Conservation (phyloP, 495 filamentous ascomycete genomes). For the Zalerion maritima region DNA sequence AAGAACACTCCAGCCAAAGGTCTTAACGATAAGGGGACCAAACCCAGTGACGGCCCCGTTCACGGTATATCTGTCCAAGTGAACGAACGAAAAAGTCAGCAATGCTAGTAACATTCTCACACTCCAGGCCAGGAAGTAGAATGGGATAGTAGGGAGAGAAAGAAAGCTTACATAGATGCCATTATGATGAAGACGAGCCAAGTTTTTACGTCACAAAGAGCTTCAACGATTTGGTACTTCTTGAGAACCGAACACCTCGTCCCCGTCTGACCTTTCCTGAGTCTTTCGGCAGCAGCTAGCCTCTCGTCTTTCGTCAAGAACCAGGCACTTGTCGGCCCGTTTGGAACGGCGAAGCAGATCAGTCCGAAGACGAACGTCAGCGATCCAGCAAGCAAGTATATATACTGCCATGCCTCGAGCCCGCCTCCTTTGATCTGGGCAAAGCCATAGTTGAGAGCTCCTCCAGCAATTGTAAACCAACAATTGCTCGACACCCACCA, state of each 20-base stretch:
- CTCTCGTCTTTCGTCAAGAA: constrained; percentile 38
- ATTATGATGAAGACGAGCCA: constrained; percentile 50
- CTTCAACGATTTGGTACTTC: constrained; percentile 41
- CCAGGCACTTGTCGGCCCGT: constrained; percentile 41
- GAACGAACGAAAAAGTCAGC: neutral
- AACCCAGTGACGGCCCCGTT: constrained; percentile 68
- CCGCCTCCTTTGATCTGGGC: constrained; percentile 43
- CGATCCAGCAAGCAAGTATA: constrained; percentile 49
- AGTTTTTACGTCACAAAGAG: constrained; percentile 42
- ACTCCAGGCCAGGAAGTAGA: constrained; percentile 1
- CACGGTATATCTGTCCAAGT: constrained; percentile 37
- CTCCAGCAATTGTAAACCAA: constrained; percentile 53
- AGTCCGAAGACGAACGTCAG: constrained; percentile 52
- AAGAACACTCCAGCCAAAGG: constrained; percentile 52
- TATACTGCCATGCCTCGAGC: constrained; percentile 50
- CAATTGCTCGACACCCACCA: constrained; percentile 59
- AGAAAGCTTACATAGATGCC: constrained; percentile 28
- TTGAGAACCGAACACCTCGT: constrained; percentile 47
- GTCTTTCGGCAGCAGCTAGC: constrained; percentile 38
- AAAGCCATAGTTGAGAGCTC: constrained; percentile 55
- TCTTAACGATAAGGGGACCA: constrained; percentile 58
- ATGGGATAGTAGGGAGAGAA: constrained; percentile 13
- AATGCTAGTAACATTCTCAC: constrained; percentile 12
- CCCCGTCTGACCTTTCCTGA: constrained; percentile 44
- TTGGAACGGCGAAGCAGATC: constrained; percentile 44